A percentile compares a stretch with the other conserved stretches of the same genome.
Evolutionary conservation across 2,329 filamentous ascomycete genomes (phyloP).

Genomic region (Trichophyton mentagrophytes): DNA sequence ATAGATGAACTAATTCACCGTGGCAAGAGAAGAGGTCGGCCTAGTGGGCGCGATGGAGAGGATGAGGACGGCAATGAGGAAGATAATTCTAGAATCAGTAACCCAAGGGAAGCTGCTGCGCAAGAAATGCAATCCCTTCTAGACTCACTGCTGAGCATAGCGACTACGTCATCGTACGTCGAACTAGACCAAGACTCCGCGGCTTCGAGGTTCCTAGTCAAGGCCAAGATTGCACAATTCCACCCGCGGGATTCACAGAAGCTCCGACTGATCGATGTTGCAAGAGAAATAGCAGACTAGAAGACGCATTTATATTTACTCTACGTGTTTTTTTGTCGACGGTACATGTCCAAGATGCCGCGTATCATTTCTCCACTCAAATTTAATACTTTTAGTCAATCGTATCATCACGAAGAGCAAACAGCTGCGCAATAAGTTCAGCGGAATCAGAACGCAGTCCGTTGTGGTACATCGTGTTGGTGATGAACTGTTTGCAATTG

Average conservation of each 20-base stretch:
- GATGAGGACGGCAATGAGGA: conserved; percentile 16
- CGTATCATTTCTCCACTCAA: neutral
- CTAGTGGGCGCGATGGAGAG: neutral
- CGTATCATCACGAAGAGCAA: conserved; percentile 60
- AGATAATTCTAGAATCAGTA: conserved; percentile 18
- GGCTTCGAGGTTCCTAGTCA: conserved; percentile 41
- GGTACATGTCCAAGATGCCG: neutral
- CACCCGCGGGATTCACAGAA: conserved; percentile 42
- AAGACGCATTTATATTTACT: neutral
- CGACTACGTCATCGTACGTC: conserved; percentile 33
- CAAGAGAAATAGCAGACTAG: conserved; percentile 12
- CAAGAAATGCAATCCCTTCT: conserved; percentile 36
- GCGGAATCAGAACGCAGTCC: conserved; percentile 60
- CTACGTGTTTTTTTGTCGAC: neutral
- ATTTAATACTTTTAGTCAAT: conserved; percentile 35
- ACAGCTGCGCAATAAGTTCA: conserved; percentile 64
- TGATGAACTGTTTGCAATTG: conserved; percentile 68
- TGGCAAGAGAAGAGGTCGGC: neutral
- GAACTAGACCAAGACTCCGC: conserved; percentile 39
- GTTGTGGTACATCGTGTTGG: conserved; percentile 79
- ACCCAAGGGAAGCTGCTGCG: conserved; percentile 38
- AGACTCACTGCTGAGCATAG: conserved; percentile 35
- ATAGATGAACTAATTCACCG: conserved; percentile 41
- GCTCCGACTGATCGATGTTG: conserved; percentile 43
- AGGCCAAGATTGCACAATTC: conserved; percentile 44